These are phyloP conservation scores for Schoenoplectus tabernaemontani DNA, from an alignment of 202 grass and related monocot genomes.

Conservation along the genomic window DNA sequence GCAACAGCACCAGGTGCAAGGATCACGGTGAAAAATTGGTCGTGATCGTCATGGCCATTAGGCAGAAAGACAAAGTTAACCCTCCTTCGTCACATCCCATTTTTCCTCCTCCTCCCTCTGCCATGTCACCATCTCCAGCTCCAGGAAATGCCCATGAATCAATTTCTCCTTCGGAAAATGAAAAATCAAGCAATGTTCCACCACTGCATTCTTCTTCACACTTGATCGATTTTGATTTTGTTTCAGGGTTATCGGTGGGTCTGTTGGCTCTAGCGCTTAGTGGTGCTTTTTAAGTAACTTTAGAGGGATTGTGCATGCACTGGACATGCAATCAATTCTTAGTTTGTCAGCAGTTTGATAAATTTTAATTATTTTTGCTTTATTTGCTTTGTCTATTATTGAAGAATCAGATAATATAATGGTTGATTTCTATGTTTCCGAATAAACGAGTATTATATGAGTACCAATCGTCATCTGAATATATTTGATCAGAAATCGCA, in stretches of 20 bases:
- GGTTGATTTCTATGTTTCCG: not conserved
- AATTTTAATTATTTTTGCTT: not conserved
- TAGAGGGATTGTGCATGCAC: not conserved
- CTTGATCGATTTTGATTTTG: not conserved
- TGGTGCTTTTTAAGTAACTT: conserved; percentile 8
- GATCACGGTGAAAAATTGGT: conserved; percentile 39
- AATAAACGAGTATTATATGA: not conserved
- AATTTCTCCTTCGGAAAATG: conserved; percentile 1
- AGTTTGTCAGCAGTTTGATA: not conserved
- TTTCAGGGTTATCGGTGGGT: conserved; percentile 4
- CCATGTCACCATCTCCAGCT: no score
- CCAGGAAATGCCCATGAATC: not conserved
- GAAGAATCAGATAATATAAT: not conserved
- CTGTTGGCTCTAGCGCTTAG: not conserved
- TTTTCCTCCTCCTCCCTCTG: not conserved
- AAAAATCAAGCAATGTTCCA: not conserved
- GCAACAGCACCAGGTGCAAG: conserved; percentile 30
- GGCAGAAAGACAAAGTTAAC: not conserved
- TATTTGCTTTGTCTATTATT: not conserved
- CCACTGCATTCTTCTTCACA: not conserved
- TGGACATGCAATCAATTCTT: not conserved
- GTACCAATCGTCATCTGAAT: not conserved
- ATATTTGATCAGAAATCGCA: not conserved
- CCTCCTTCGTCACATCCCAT: not conserved
- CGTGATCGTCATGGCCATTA: conserved; percentile 51